Conservation (phyloP, 108 stramenopile genomes). For the Heterococcus sp. region DNA sequence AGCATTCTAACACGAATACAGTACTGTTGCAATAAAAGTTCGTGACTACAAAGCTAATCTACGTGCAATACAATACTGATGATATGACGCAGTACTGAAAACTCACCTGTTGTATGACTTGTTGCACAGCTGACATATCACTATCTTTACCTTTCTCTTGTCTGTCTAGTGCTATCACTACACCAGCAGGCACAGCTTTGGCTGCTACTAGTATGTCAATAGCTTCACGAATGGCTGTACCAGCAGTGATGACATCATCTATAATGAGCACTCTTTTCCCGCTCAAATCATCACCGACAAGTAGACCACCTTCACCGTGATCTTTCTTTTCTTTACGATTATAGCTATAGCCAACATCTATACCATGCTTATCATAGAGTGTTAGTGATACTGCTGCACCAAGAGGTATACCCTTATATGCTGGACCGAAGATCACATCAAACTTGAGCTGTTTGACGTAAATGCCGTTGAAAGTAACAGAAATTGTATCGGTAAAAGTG, state of each 20-base stretch:
- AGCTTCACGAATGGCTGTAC: slow-evolving; percentile 93
- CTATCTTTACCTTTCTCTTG: background rate
- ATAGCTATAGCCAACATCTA: slow-evolving; percentile 82
- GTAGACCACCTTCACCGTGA: slow-evolving; percentile 92
- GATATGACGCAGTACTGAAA: background rate
- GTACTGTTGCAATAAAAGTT: no score
- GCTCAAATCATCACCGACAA: slow-evolving; percentile 85
- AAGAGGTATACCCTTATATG: slow-evolving; percentile 98
- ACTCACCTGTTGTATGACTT: slow-evolving; percentile 13
- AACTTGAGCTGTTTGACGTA: slow-evolving; percentile 61
- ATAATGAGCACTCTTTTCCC: slow-evolving; percentile 88
- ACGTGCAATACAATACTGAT: background rate
- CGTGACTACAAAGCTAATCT: no score
- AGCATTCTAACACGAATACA: no score
- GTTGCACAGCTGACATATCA: slow-evolving; percentile 18
- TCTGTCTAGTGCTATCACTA: slow-evolving; percentile 89
- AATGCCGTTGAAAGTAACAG: no score
- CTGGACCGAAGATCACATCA: slow-evolving; percentile 95
- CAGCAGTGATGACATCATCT: slow-evolving; percentile 98
- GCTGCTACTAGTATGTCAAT: slow-evolving; percentile 69
- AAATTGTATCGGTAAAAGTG: no score
- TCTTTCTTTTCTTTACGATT: slow-evolving; percentile 99
- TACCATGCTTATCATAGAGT: slow-evolving; percentile 74
- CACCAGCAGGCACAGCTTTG: slow-evolving; percentile 80
- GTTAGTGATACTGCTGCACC: slow-evolving; percentile 85